Evolutionary conservation across 169 alveolate species (phyloP).

Genomic region (Ichthyophthirius multifiliis): DNA sequence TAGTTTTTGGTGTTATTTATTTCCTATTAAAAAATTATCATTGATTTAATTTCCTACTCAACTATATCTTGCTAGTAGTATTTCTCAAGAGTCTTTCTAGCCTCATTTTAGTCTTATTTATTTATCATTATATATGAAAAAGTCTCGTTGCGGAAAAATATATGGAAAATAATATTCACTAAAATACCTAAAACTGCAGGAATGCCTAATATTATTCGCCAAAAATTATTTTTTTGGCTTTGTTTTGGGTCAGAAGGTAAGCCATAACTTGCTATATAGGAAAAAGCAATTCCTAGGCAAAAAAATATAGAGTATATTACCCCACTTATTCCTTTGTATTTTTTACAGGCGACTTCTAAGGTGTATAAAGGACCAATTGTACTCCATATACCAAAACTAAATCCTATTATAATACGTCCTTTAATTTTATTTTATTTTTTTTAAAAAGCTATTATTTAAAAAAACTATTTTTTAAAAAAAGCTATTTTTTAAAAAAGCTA

Average conservation of each 20-base stretch:
- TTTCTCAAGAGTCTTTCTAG: too few relatives aligned
- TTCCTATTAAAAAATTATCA: too few relatives aligned
- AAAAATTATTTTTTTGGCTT: neutral
- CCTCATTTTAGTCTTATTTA: too few relatives aligned
- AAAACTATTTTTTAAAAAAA: too few relatives aligned
- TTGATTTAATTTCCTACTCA: too few relatives aligned
- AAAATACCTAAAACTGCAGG: neutral
- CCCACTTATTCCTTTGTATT: neutral
- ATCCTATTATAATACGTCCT: neutral
- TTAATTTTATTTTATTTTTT: too few relatives aligned
- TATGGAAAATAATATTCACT: neutral
- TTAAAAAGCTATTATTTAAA: too few relatives aligned
- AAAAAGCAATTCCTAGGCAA: neutral
- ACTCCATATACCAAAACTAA: constrained; percentile 1
- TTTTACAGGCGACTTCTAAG: neutral
- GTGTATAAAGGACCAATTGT: constrained; percentile 6
- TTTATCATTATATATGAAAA: too few relatives aligned
- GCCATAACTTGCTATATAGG: neutral
- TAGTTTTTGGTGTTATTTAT: too few relatives aligned
- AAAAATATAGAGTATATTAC: neutral
- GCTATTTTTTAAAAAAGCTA: too few relatives aligned
- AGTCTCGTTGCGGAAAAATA: neutral
- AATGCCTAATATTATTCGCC: neutral
- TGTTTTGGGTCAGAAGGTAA: constrained; percentile 1
- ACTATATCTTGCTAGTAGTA: too few relatives aligned